These are phyloP conservation scores for Boehmeria nivea DNA, from an alignment of 306 rosid species.

Conservation along the genomic window DNA sequence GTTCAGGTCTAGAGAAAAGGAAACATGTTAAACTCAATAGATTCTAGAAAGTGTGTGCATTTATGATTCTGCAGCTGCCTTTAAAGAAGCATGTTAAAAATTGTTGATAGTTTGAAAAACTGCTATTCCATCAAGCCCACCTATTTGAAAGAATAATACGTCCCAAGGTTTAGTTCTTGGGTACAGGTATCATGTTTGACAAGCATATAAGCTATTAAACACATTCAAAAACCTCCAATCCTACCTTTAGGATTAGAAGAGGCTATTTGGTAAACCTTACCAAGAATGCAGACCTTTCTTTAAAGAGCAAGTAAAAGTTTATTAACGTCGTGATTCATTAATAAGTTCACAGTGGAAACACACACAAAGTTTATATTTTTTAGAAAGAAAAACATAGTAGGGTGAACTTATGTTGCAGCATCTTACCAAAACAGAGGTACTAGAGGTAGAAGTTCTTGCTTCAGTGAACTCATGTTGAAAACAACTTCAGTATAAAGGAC, in stretches of 20 bases:
- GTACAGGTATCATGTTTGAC: neutral
- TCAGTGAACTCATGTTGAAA: slow-evolving; percentile 74
- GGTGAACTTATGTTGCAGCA: slow-evolving; percentile 3
- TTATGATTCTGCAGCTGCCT: slow-evolving; percentile 5
- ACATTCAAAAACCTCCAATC: neutral
- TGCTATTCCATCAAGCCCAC: neutral
- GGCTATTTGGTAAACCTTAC: neutral
- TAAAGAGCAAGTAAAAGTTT: neutral
- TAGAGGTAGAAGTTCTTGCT: slow-evolving; percentile 85
- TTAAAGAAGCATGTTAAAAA: neutral
- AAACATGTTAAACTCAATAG: neutral
- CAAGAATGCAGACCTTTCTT: neutral
- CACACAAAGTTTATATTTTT: neutral
- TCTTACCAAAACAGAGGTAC: slow-evolving; percentile 91
- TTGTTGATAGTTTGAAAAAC: neutral
- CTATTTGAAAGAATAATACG: neutral
- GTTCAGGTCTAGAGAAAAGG: slow-evolving; percentile 12
- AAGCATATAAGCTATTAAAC: neutral
- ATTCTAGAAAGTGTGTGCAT: too few relatives aligned
- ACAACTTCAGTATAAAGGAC: slow-evolving; percentile 88
- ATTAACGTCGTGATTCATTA: neutral
- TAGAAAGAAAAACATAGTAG: neutral
- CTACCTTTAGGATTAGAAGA: neutral
- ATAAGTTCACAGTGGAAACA: neutral
- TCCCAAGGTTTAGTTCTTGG: neutral